These are phyloP conservation scores for Metschnikowia anglica DNA, from an alignment of 805 yeast genomes.

Conservation along the genomic window DNA sequence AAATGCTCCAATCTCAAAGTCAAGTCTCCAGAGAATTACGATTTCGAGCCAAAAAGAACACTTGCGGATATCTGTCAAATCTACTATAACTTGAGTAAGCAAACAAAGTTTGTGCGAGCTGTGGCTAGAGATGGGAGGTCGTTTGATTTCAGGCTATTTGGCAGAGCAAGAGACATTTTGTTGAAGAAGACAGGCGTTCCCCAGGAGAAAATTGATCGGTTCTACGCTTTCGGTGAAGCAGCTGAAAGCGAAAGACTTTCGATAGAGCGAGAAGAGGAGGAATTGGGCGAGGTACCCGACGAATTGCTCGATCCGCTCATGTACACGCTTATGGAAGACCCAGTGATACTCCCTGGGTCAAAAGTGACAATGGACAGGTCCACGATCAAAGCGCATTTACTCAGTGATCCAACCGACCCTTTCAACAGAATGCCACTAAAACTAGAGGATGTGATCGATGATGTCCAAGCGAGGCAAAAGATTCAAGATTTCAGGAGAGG, in stretches of 20 bases:
- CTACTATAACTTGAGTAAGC: conserved; percentile 66
- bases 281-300: conserved; percentile 92
- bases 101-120: conserved; percentile 68
- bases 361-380: conserved; percentile 82
- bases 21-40: conserved; percentile 74
- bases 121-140: conserved; percentile 93
- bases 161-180: conserved; percentile 68
- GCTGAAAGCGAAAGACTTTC: conserved; percentile 59
- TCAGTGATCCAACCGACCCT: conserved; percentile 96
- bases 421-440: conserved; percentile 90
- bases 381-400: conserved; percentile 88
- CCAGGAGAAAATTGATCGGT: conserved; percentile 48
- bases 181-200: conserved; percentile 50
- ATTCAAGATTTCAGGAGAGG: conserved; percentile 56
- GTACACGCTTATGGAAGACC: conserved; percentile 94
- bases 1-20: conserved; percentile 88
- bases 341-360: conserved; percentile 90
- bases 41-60: conserved; percentile 75
- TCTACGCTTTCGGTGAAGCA: conserved; percentile 56
- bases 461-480: conserved; percentile 61
- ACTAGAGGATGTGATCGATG: conserved; percentile 83
- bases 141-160: conserved; percentile 63
- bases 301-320: conserved; percentile 95
- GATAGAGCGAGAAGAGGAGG: conserved; percentile 82
- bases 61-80: conserved; percentile 70